Conservation (phyloP, 2,329 filamentous ascomycete species). For the Neoascochyta sp. region DNA sequence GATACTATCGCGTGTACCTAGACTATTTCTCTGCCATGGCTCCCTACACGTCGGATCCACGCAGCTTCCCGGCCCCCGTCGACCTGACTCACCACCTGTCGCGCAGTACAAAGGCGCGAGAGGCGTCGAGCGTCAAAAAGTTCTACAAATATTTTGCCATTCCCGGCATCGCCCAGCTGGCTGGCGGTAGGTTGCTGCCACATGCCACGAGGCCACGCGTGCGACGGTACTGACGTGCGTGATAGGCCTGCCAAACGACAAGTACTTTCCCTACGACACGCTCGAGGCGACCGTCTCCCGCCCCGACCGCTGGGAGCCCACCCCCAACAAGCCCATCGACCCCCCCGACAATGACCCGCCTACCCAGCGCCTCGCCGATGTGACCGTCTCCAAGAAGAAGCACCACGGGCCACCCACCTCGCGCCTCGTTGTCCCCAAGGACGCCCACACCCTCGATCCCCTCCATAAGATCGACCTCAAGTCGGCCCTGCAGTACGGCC, state of each 20-base stretch:
- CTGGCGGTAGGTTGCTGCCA: constrained; percentile 49
- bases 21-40: constrained; percentile 24
- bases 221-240: constrained; percentile 15
- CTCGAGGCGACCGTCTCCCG: constrained; percentile 76
- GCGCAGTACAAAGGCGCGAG: constrained; percentile 61
- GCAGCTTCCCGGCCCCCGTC: constrained; percentile 51
- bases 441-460: constrained; percentile 55
- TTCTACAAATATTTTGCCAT: constrained; percentile 81
- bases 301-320: constrained; percentile 69
- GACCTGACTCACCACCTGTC: constrained; percentile 81
- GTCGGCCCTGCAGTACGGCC: constrained; percentile 82
- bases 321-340: constrained; percentile 58
- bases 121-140: constrained; percentile 66
- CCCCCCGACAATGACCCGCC: constrained; percentile 32
- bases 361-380: constrained; percentile 25
- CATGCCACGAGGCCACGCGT: too few species aligned
- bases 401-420: constrained; percentile 27
- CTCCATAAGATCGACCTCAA: constrained; percentile 72
- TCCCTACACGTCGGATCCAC: constrained; percentile 21
- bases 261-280: constrained; percentile 86
- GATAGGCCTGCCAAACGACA: constrained; percentile 71
- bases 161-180: constrained; percentile 59
- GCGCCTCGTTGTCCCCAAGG: constrained; percentile 70
- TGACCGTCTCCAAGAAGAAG: constrained; percentile 18
- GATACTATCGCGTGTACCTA: too few species aligned